Conservation (phyloP, 768 basidiomycete species). For the Galerina sulciceps region DNA sequence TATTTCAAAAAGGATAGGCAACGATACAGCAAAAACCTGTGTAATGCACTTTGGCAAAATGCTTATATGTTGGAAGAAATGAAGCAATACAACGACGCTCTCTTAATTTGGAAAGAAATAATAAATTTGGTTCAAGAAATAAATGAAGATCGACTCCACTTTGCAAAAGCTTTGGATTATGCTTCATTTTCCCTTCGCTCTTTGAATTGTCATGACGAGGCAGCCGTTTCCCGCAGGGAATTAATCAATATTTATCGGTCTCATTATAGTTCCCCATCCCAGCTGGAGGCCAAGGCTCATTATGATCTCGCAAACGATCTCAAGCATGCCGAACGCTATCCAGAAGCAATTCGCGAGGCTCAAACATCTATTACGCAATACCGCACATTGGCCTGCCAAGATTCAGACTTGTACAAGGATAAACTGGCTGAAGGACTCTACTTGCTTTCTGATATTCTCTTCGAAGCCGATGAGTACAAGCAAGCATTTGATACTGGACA, state of each 20-base stretch:
- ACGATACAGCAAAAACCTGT: neutral
- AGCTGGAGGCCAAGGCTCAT: neutral
- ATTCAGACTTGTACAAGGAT: neutral
- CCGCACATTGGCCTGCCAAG: neutral
- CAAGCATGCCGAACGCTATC: neutral
- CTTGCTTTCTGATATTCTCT: neutral
- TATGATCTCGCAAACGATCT: conserved; percentile 10
- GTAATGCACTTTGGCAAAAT: conserved; percentile 3
- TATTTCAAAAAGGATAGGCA: too few relatives aligned
- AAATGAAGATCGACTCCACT: neutral
- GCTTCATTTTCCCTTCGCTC: neutral
- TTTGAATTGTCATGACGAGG: conserved; percentile 4
- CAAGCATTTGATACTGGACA: conserved; percentile 1
- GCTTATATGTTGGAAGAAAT: neutral
- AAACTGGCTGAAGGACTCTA: neutral
- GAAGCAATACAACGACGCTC: neutral
- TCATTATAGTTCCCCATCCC: neutral
- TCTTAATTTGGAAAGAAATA: neutral
- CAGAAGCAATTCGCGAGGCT: neutral
- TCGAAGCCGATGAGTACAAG: neutral
- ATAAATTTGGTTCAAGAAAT: neutral
- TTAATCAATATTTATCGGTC: neutral
- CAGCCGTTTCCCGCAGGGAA: neutral
- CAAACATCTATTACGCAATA: conserved; percentile 5
- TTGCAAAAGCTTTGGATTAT: neutral